Percentiles rank a stretch among this genome's conserved stretches.
Evolutionary conservation across 169 alveolate species (phyloP).

Genomic region (Sarcocystis neurona): DNA sequence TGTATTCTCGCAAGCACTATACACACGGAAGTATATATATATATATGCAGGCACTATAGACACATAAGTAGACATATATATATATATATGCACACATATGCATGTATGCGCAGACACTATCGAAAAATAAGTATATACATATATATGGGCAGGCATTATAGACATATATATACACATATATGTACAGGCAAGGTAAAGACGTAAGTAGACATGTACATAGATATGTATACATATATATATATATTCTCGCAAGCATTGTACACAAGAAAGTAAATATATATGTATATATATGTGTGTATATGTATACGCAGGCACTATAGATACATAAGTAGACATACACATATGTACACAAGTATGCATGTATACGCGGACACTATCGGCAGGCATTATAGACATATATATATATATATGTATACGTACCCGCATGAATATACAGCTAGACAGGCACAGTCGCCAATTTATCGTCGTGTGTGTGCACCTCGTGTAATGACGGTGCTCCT

Average conservation of each 20-base stretch:
- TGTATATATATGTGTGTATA: too few relatives aligned
- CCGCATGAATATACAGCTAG: background rate
- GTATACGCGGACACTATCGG: background rate
- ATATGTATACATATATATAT: background rate
- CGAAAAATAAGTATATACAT: background rate
- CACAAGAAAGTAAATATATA: background rate
- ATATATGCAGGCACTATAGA: background rate
- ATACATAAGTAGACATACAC: background rate
- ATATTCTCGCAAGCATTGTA: background rate
- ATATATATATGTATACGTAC: too few relatives aligned
- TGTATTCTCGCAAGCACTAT: background rate
- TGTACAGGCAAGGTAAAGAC: background rate
- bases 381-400: too few relatives aligned
- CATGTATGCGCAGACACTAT: too few relatives aligned
- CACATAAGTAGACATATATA: background rate
- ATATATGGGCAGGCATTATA: too few relatives aligned
- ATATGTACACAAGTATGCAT: background rate
- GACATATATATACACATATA: too few relatives aligned
- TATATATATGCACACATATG: background rate
- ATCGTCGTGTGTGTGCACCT: background rate
- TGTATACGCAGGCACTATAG: background rate
- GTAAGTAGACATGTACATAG: background rate
- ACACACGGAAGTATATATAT: too few relatives aligned
- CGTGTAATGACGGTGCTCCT: background rate
- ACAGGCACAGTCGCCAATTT: background rate